phyloP scores from a whole-genome alignment of 345 rosid species.

The Firmiana major region DNA sequence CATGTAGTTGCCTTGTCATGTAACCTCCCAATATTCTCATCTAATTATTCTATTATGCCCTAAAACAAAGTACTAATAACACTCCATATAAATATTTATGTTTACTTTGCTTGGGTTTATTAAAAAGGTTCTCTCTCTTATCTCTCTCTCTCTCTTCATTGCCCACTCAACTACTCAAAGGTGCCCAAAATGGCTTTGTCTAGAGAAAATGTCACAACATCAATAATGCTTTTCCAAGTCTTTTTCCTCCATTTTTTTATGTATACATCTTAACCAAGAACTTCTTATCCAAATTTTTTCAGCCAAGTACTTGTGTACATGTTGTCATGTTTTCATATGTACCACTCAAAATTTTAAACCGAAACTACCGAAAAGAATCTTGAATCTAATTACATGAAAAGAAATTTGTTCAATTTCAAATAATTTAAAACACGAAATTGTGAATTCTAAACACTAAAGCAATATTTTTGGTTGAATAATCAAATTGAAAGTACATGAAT shows the following conservation, averaged over 20 bases:
- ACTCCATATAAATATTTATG: background rate
- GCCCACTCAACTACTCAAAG: background rate
- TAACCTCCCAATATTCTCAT: conserved; percentile 20
- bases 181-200: background rate
- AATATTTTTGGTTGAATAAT: too few relatives aligned
- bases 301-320: background rate
- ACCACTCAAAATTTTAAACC: background rate
- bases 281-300: background rate
- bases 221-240: background rate
- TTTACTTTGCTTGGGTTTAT: conserved; percentile 14
- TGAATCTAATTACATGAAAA: background rate
- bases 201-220: background rate
- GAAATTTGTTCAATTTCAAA: too few relatives aligned
- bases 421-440: too few relatives aligned
- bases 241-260: background rate
- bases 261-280: background rate
- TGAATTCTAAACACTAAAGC: too few relatives aligned
- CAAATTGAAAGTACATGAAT: too few relatives aligned
- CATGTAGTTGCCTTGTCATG: conserved; percentile 29
- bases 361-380: background rate
- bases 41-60: conserved; percentile 5
- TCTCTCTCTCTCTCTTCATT: background rate
- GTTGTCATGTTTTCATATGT: too few relatives aligned
- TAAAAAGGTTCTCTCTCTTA: background rate
- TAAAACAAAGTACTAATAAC: background rate